Evolutionary conservation across 179 eudicot genomes (phyloP).

Genomic region (Spergularia azorica): DNA sequence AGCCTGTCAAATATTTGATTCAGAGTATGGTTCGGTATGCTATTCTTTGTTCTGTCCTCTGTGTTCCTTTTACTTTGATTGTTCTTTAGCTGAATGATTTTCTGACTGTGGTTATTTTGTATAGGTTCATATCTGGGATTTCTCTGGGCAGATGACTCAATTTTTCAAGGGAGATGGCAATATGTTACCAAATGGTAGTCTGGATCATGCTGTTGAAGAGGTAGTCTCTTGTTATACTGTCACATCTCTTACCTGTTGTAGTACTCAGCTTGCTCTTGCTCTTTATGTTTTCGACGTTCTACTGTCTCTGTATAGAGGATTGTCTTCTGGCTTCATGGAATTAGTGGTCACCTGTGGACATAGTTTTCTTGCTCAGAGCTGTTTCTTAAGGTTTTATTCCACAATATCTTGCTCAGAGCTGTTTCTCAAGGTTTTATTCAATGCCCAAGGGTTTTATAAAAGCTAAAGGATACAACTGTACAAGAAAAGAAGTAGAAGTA

Average conservation of each 20-base stretch:
- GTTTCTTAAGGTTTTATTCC: too few species aligned
- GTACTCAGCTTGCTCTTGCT: not conserved
- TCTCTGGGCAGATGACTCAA: constrained; percentile 67
- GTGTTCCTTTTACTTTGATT: not conserved
- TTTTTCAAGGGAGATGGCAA: constrained; percentile 36
- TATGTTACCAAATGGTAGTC: constrained; percentile 27
- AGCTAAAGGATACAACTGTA: too few species aligned
- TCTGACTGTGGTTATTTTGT: constrained; percentile 15
- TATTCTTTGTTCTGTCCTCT: not conserved
- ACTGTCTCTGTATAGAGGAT: not conserved
- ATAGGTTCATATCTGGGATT: constrained; percentile 77
- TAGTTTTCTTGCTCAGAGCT: not conserved
- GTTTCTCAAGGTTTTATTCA: too few species aligned
- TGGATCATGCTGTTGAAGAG: constrained; percentile 49
- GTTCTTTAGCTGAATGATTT: not conserved
- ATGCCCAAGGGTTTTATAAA: too few species aligned
- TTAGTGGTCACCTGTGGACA: not conserved
- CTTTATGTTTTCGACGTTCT: not conserved
- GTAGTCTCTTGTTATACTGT: constrained; percentile 35
- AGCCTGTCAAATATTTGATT: constrained; percentile 51
- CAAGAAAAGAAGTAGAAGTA: too few species aligned
- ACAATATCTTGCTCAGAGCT: too few species aligned
- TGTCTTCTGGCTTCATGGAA: not conserved
- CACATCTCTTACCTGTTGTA: not conserved
- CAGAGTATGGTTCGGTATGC: constrained; percentile 54